Conservation (phyloP, 441 rosid genomes). For the Adansonia gregorii region DNA sequence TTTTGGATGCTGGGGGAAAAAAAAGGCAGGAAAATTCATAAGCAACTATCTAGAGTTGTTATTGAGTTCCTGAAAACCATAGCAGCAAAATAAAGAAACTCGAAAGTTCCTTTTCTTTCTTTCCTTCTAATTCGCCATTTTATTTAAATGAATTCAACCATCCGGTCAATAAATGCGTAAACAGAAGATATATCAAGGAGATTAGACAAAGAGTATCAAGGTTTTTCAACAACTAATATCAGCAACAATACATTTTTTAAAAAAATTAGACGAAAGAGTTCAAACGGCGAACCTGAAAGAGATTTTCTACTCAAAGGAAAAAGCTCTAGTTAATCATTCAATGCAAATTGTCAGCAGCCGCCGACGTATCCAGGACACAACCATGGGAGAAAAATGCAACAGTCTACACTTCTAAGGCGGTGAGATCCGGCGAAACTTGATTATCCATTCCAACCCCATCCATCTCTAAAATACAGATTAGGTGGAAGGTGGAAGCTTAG, state of each 20-base stretch:
- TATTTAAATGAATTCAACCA: background rate
- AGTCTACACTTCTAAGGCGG: background rate
- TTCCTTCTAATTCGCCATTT: background rate
- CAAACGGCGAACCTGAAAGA: background rate
- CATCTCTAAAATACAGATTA: background rate
- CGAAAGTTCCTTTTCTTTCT: background rate
- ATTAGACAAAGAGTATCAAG: background rate
- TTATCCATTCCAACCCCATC: background rate
- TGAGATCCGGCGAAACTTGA: background rate
- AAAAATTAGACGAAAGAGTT: background rate
- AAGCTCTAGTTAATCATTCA: background rate
- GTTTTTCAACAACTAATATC: background rate
- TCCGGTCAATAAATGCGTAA: background rate
- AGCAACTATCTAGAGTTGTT: constrained; percentile 4
- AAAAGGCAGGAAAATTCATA: background rate
- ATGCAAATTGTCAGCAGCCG: background rate
- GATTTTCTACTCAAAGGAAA: background rate
- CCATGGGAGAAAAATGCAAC: background rate
- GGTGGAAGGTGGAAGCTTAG: background rate
- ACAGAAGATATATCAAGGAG: background rate
- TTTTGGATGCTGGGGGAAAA: background rate
- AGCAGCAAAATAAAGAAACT: background rate
- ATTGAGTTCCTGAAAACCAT: background rate
- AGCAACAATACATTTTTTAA: background rate
- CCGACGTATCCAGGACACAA: background rate